Conservation (phyloP, 1,284 basidiomycete genomes). For the Exobasidium cylindrosporum region DNA sequence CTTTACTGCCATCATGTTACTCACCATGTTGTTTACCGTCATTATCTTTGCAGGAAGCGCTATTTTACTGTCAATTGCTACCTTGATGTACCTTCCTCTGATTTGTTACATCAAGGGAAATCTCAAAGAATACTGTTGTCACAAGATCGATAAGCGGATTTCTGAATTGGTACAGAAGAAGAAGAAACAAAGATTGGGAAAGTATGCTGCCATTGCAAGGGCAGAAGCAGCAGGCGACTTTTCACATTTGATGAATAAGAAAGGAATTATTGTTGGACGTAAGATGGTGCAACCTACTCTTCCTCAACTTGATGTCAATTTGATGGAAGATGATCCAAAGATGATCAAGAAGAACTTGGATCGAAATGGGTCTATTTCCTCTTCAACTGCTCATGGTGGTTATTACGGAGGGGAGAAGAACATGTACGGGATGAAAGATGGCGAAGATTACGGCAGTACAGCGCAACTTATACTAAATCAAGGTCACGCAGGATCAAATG, state of each 20-base stretch:
- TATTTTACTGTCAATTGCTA: slow-evolving; percentile 76
- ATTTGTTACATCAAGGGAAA: slow-evolving; percentile 94
- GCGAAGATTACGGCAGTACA: slow-evolving; percentile 30
- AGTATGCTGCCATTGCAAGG: slow-evolving; percentile 77
- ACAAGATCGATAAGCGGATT: slow-evolving; percentile 97
- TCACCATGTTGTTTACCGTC: slow-evolving; percentile 86
- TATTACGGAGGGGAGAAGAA: slow-evolving; percentile 13
- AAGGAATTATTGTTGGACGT: slow-evolving; percentile 75
- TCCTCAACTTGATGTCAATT: slow-evolving; percentile 82
- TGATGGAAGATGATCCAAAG: slow-evolving; percentile 65
- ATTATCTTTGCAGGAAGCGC: slow-evolving; percentile 80
- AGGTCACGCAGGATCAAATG: slow-evolving; percentile 26
- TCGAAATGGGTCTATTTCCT: slow-evolving; percentile 26
- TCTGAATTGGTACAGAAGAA: slow-evolving; percentile 86
- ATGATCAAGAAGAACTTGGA: slow-evolving; percentile 17
- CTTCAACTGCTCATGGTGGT: slow-evolving; percentile 20
- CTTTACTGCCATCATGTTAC: slow-evolving; percentile 77
- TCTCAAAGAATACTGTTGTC: slow-evolving; percentile 93
- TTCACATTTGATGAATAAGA: slow-evolving; percentile 88
- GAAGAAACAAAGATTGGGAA: slow-evolving; percentile 78
- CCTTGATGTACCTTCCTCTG: slow-evolving; percentile 83
- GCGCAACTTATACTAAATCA: slow-evolving; percentile 38
- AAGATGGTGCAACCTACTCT: slow-evolving; percentile 93
- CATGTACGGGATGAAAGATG: slow-evolving; percentile 11
- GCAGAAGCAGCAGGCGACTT: slow-evolving; percentile 86